Conservation (phyloP, 75 land plant genomes). For the Pseudotsuga menziesii region DNA sequence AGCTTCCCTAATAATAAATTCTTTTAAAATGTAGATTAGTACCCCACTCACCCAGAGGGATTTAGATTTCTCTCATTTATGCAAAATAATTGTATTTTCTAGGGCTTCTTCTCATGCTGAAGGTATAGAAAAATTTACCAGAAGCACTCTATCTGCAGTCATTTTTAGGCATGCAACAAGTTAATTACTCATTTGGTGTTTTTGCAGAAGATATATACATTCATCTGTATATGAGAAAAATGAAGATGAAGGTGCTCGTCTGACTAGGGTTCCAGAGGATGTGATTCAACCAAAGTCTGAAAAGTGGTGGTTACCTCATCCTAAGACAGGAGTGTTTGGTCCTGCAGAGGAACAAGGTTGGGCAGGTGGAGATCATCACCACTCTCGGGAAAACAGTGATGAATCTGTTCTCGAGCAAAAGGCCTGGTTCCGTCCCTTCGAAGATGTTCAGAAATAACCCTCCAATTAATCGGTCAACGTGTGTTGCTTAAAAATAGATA, state of each 20-base stretch:
- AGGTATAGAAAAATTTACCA: no score
- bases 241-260: constrained; percentile 39
- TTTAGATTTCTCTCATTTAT: no score
- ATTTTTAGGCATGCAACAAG: no score
- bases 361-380: not conserved
- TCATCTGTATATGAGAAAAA: constrained; percentile 46
- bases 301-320: constrained; percentile 58
- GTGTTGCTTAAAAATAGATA: no score
- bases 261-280: constrained; percentile 41
- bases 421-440: constrained; percentile 44
- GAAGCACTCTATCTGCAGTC: no score
- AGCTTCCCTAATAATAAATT: no score
- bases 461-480: not conserved
- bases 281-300: constrained; percentile 23
- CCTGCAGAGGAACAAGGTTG: constrained; percentile 16
- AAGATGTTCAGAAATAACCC: constrained; percentile 23
- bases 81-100: no score
- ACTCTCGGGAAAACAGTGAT: constrained; percentile 3
- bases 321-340: constrained; percentile 59
- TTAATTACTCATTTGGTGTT: not conserved
- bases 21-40: no score
- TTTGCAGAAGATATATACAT: constrained; percentile 10
- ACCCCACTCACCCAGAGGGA: no score
- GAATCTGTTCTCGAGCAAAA: constrained; percentile 28
- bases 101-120: no score